These are phyloP conservation scores for Nigrospora oryzae DNA, from an alignment of 2,329 filamentous ascomycete genomes.

Conservation along the genomic window DNA sequence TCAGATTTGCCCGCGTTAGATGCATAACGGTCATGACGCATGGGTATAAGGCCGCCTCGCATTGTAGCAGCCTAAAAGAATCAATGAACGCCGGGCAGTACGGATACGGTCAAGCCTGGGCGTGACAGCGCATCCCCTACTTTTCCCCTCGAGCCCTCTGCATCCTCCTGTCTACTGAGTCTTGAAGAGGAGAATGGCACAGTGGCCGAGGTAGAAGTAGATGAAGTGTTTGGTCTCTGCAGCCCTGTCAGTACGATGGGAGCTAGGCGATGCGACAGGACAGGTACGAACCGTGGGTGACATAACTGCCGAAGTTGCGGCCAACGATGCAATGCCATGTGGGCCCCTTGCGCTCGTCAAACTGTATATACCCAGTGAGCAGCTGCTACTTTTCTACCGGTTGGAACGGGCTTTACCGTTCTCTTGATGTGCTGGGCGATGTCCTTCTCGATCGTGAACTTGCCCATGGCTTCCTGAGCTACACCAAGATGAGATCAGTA, in stretches of 20 bases:
- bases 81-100: too few relatives aligned
- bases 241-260: background rate
- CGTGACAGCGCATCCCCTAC: too few relatives aligned
- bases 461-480: conserved; percentile 57
- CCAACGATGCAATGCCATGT: conserved; percentile 99
- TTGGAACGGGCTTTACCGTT: conserved; percentile 14
- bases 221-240: conserved; percentile 99
- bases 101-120: too few relatives aligned
- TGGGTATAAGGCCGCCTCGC: too few relatives aligned
- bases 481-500: background rate
- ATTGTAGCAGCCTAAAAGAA: too few relatives aligned
- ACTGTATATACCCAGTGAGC: conserved; percentile 56
- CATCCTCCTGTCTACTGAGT: conserved; percentile 61
- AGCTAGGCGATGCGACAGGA: background rate
- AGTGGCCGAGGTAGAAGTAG: conserved; percentile 99
- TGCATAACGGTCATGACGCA: too few relatives aligned
- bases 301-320: conserved; percentile 97
- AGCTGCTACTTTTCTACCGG: conserved; percentile 63
- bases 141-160: background rate
- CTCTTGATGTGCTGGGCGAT: conserved; percentile 25
- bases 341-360: conserved; percentile 91
- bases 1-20: too few relatives aligned
- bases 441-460: conserved; percentile 54
- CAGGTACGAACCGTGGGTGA: conserved; percentile 73
- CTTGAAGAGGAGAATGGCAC: conserved; percentile 97